A percentile compares a stretch with the other conserved stretches of the same genome.
phyloP scores from a whole-genome alignment of 345 rosid genomes.

The Zanthoxylum bungeanum region DNA sequence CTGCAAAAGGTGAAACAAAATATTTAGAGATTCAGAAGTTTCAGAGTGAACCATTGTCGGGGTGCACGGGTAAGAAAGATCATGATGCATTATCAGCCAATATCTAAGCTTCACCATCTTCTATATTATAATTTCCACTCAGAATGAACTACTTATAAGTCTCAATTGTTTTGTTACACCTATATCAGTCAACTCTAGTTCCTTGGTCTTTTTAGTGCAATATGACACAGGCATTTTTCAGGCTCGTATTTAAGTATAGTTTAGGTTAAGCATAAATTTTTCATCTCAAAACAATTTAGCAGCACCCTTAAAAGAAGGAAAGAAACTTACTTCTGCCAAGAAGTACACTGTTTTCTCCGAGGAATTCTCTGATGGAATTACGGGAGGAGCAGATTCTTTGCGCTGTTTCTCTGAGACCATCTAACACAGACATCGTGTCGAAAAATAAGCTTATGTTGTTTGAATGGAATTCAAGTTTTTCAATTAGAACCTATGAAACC shows the following conservation, averaged over 20 bases:
- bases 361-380: slow-evolving; percentile 50
- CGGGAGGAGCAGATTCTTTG: slow-evolving; percentile 94
- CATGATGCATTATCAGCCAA: background rate
- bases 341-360: slow-evolving; percentile 70
- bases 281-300: background rate
- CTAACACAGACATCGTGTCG: slow-evolving; percentile 33
- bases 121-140: background rate
- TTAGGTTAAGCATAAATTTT: background rate
- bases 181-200: background rate
- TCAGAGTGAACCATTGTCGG: background rate
- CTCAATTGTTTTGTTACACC: background rate
- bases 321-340: slow-evolving; percentile 80
- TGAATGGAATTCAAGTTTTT: slow-evolving; percentile 5
- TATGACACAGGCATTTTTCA: background rate
- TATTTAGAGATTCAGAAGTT: background rate
- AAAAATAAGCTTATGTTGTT: slow-evolving; percentile 9
- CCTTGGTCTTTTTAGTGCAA: background rate
- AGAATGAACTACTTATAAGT: background rate
- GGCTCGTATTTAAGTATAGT: background rate
- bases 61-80: background rate
- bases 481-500: background rate
- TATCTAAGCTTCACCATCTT: background rate
- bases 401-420: slow-evolving; percentile 93
- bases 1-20: slow-evolving; percentile 39
- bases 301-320: slow-evolving; percentile 4